Base-by-base conservation (phyloP, 1,284 basidiomycete species). In the Ceratobasidium sp. region DNA sequence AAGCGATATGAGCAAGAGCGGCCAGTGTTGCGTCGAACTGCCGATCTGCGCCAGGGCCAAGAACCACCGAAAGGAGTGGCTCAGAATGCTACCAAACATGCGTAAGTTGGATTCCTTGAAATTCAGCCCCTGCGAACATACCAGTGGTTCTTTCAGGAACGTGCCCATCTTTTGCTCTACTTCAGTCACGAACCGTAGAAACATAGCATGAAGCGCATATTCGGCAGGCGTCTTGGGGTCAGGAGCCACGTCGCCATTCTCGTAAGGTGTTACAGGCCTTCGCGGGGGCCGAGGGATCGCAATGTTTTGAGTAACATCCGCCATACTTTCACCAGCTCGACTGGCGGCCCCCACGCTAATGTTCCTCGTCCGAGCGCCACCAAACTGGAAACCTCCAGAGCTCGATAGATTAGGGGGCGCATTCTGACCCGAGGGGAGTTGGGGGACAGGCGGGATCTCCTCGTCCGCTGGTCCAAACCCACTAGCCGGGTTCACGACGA, bases 161-260 rank as follows among this genome's bases (percentile, higher is more conserved):
- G 83, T 81, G 27, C 91, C 88, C 31, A 96, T 91, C 79, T 94
- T 94, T 46, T 84, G 83, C 81, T 96, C 93, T 0, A 93, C 92
- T 1, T 88, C 84, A 0, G 90, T 87, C 2, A 92, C 91, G 79
- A 96, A 96, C 6, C 92, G 88, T 66, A 93, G 90, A 81, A 96
- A 95, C 7, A 96, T 87, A 0, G 93, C 92, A 79, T 94, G 91
- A 41, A 96, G 83, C 0, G 94, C 94, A 79, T 92, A 95, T 78
- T 96, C 94, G 0, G 90, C 90, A 0, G 94, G 94, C 13, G 91
- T 94, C 79, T 79, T 78, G 0, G 80, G 80, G 19, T 79, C 75
- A 34, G 76, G 74, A 24, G 75, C 41, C 16, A 53, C 56, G 37
- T 71, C 68, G n/a, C 29, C 54, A 29, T 61, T 71, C 29, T 71